These are phyloP conservation scores for Ophiocordyceps polyrhachis-furcata DNA, from an alignment of 2,329 filamentous ascomycete species.

Conservation along the genomic window DNA sequence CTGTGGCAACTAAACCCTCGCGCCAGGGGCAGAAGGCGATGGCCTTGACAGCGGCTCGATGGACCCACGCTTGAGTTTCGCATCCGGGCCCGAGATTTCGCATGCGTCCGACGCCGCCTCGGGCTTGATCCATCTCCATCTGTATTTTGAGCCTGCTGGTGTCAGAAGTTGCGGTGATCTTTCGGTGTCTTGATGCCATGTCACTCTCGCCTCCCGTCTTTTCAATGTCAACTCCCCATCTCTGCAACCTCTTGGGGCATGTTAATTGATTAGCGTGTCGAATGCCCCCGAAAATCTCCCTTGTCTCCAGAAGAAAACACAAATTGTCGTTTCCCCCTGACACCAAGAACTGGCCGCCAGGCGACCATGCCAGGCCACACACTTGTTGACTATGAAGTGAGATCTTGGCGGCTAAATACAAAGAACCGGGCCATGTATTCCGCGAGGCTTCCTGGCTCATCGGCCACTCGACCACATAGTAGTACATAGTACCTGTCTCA, in stretches of 20 bases:
- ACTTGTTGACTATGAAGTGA: constrained; percentile 73
- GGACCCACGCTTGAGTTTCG: constrained; percentile 55
- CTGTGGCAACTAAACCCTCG: constrained; percentile 67
- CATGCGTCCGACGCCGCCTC: constrained; percentile 15
- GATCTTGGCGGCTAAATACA: constrained; percentile 62
- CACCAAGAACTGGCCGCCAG: constrained; percentile 57
- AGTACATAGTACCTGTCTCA: constrained; percentile 64
- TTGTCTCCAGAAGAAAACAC: constrained; percentile 62
- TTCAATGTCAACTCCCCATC: not conserved
- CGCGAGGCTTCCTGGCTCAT: constrained; percentile 39
- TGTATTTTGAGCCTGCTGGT: no score
- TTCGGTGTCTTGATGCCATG: no score
- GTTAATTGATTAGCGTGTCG: not conserved
- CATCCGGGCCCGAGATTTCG: constrained; percentile 32
- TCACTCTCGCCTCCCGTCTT: no score
- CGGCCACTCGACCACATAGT: constrained; percentile 82
- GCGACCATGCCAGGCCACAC: constrained; percentile 81
- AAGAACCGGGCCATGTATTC: constrained; percentile 57
- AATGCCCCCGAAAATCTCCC: constrained; percentile 27
- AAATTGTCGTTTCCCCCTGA: constrained; percentile 86
- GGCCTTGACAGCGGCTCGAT: constrained; percentile 84
- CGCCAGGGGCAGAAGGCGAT: constrained; percentile 97
- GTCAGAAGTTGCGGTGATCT: no score
- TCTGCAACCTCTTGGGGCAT: not conserved
- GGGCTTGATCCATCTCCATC: not conserved